Base-by-base conservation (phyloP, 805 yeast genomes). In the Starmerella stigmatis region DNA sequence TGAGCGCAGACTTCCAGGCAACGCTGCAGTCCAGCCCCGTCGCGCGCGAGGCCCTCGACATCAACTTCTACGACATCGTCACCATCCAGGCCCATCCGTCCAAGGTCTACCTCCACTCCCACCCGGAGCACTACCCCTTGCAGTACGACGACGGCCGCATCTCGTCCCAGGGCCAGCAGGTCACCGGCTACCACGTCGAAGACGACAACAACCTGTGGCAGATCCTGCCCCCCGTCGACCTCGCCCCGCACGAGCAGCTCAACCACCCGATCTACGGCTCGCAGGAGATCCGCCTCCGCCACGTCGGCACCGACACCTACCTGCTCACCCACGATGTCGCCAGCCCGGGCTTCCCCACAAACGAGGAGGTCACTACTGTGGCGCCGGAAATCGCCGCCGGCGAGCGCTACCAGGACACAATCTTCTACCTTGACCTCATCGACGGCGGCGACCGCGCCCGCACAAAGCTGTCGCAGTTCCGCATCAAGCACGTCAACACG, bases 101-200 rank as follows among this genome's bases (percentile, higher is more conserved):
- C 43, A 39, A 39, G 23, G 34, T 42, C 3, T 71, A 85, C 52
- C 66, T 92, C 50, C 98, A 92, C 61, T 89, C 97, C 0, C 98
- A 92, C 60, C 69, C 71, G 15, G 94, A 83, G 60, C 63, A 72
- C 11, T 92, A 79, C 61, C 98, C 98, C 13, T 86, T 78, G 52
- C 79, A 96, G 62, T 92, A 92, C 61, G 95, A 84, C 41, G 96
- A 92, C 62, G 97, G 97, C 9, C 79, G 98, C 67, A 72, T 92
- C 41, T 97, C 97, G 3, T 84, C 96, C 2, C 73, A 74, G 51
- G 97, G 92, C 65, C 96, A 88, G 63, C 99, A 92, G 64, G 72
- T 92, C 41, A 92, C 98, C 22, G 84, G 92, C 6, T 92, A 92
- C 62, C 84, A 88, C 16, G 17, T 16, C 5, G 85, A 85, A 60